Evolutionary conservation across 1,284 basidiomycete genomes (phyloP).

Genomic region (Crucibulum parvulum): DNA sequence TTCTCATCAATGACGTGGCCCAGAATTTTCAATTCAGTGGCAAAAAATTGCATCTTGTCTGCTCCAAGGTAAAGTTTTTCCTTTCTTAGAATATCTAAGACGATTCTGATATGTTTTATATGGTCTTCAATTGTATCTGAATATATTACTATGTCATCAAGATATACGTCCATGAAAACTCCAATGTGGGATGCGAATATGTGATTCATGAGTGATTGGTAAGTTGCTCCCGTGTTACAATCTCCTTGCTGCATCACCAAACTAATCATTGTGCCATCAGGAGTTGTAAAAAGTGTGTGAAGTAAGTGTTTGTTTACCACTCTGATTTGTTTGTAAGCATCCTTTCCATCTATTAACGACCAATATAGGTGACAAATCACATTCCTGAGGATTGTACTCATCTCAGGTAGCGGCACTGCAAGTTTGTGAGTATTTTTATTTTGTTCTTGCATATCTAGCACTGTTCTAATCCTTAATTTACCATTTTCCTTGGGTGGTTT

Average conservation of each 20-base stretch:
- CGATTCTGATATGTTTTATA: conserved; percentile 22
- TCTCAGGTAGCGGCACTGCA: conserved; percentile 23
- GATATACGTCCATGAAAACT: background rate
- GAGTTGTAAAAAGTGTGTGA: no score
- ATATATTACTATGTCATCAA: conserved; percentile 19
- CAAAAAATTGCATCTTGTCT: conserved; percentile 19
- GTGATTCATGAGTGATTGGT: no score
- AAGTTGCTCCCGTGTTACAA: no score
- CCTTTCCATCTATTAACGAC: no score
- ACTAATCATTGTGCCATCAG: no score
- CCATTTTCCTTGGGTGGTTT: conserved; percentile 18
- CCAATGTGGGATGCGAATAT: no score
- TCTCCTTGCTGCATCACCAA: no score
- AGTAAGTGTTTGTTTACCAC: no score
- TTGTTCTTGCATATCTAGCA: conserved; percentile 11
- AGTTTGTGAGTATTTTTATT: conserved; percentile 25
- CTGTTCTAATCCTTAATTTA: conserved; percentile 13
- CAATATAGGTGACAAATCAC: no score
- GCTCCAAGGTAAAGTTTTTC: conserved; percentile 30
- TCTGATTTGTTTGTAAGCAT: no score
- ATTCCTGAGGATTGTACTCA: background rate
- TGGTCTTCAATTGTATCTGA: conserved; percentile 41
- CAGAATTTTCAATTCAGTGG: background rate
- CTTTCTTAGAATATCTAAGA: conserved; percentile 25
- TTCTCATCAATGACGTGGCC: background rate